Conservation (phyloP, 345 rosid genomes). For the Eucalyptus polybractea region DNA sequence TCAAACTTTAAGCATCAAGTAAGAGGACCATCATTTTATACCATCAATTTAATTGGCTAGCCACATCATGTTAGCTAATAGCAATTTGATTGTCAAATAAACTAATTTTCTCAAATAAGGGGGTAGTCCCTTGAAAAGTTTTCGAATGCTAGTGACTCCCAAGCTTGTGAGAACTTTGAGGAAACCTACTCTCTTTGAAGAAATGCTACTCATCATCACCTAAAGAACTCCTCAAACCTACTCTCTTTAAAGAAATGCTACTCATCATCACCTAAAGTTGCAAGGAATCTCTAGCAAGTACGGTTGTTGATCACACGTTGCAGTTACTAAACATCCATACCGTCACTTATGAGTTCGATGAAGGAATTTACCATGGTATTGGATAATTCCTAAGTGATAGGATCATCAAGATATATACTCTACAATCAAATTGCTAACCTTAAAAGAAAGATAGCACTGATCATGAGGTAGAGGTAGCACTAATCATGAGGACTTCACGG, state of each 20-base stretch:
- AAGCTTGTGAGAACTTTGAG: not conserved
- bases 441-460: no score
- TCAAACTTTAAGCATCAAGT: not conserved
- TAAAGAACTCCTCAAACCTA: no score
- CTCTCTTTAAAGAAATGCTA: not conserved
- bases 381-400: no score
- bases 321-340: not conserved
- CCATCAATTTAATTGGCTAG: accelerated
- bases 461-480: no score
- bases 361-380: no score
- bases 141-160: no score
- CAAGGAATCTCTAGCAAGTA: not conserved
- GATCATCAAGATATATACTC: no score
- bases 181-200: no score
- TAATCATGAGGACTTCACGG: no score
- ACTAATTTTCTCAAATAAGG: not conserved
- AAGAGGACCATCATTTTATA: no score
- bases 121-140: not conserved
- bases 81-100: not conserved
- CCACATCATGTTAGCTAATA: accelerated
- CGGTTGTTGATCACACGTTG: not conserved
- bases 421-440: no score
- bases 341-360: no score
- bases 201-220: not conserved
- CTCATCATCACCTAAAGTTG: not conserved